Evolutionary conservation across 257 asterid genomes (phyloP).

Genomic region (Penstemon davidsonii): DNA sequence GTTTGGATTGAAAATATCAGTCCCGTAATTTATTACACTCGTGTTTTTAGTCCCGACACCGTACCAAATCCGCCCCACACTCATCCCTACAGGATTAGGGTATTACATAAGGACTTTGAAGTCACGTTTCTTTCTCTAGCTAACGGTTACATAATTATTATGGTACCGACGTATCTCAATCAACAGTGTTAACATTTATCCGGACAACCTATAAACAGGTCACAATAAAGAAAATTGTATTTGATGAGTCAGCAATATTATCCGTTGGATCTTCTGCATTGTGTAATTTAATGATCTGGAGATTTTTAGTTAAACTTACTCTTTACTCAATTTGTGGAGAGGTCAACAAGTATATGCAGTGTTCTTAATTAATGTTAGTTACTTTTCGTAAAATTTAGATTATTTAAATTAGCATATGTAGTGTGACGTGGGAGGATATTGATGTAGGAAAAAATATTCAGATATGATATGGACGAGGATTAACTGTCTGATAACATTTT

Average conservation of each 20-base stretch:
- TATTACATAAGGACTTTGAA: neutral
- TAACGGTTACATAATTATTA: conserved; percentile 6
- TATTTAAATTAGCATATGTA: no score
- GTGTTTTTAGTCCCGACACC: no score
- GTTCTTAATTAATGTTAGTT: neutral
- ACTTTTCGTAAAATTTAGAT: neutral
- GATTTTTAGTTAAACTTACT: neutral
- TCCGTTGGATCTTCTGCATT: conserved; percentile 3
- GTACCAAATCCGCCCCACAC: no score
- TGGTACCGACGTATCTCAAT: conserved; percentile 10
- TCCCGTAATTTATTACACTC: no score
- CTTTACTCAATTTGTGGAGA: neutral
- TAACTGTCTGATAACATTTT: no score
- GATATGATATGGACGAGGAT: no score
- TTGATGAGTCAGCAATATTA: conserved; percentile 23
- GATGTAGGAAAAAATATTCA: no score
- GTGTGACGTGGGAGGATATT: no score
- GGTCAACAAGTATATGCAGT: neutral
- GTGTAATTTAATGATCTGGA: neutral
- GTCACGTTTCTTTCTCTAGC: neutral
- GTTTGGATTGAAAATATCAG: no score
- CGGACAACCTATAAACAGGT: conserved; percentile 13
- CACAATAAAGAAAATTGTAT: conserved; percentile 4
- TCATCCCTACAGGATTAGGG: neutral
- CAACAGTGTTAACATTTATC: neutral